Base-by-base conservation (phyloP, 306 rosid species). In the Castanea mollissima region DNA sequence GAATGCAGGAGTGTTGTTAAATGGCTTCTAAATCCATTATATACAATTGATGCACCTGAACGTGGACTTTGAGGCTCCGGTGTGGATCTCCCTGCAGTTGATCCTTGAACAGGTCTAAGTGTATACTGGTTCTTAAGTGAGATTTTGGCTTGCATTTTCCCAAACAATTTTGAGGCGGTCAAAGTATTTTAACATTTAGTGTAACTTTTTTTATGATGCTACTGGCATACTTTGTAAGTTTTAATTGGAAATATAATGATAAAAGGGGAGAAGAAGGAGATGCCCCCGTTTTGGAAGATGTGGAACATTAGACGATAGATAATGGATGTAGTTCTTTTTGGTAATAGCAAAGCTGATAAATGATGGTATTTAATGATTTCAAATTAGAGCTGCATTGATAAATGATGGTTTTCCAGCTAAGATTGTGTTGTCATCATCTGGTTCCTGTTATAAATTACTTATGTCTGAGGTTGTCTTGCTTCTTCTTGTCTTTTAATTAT, bases 11-110 rank as follows among this genome's bases (percentile, higher is more conserved):
- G 21, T 75, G 27, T 71, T 64, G 41, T 60, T 1, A 27, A 34
- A 41, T 70, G 58, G 67, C 32, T 34, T 6, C 35, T 4, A 18
- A 12, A 67, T 76, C 63, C 21, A 15, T 32, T 63, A 16, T 13
- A 20, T 20, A 52, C 10, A 15, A 31, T 64, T 13, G n/a, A 32
- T 52, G 80, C 69, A 57, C 74, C 29, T 69, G 75, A 73, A 20
- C 41, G 5, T 20, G 72, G 77, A 70, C 52, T 51, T 79, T 15
- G 49, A 82, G 69, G 74, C 71, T 49, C 51, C 73, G 18, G 65
- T 59, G 69, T 56, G 71, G 15, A 46, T 58, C 18, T 71, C 27
- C 10, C 62, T 76, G 25, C 71, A 58, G 67, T 29, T 58, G 52
- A 71, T 20, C 55, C 71, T 46, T 41, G 64, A 71, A 10, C 32